Evolutionary conservation across 495 filamentous ascomycete species (phyloP).

Genomic region (Hypoxylon trugodes): DNA sequence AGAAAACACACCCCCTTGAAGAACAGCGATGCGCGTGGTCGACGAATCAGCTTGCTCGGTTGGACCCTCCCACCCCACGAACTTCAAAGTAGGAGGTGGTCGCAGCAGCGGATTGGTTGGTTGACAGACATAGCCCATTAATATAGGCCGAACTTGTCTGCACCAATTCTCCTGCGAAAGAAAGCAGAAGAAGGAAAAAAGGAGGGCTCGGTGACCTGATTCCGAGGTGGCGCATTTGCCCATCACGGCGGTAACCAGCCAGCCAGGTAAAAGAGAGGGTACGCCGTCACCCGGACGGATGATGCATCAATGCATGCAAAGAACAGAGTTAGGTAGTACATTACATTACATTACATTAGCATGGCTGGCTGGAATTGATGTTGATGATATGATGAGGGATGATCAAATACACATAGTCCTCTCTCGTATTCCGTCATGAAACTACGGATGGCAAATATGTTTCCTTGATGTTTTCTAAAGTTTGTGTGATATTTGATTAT

Average conservation of each 20-base stretch:
- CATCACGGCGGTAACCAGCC: slow-evolving; percentile 9
- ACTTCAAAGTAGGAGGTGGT: slow-evolving; percentile 9
- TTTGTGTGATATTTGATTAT: neutral
- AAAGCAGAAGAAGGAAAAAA: no score
- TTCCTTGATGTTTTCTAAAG: neutral
- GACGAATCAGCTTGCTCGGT: slow-evolving; percentile 21
- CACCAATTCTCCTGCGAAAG: slow-evolving; percentile 8
- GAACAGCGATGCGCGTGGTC: slow-evolving; percentile 14
- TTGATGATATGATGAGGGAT: slow-evolving; percentile 6
- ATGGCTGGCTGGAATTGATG: no score
- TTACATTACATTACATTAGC: neutral
- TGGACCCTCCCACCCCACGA: slow-evolving; percentile 12
- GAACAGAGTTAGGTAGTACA: slow-evolving; percentile 8
- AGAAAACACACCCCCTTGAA: neutral
- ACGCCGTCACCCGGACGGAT: slow-evolving; percentile 1
- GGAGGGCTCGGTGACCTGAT: slow-evolving; percentile 32
- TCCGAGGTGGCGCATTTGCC: slow-evolving; percentile 31
- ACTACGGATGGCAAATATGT: slow-evolving; percentile 13
- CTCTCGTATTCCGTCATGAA: neutral
- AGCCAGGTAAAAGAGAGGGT: neutral
- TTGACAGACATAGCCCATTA: slow-evolving; percentile 11
- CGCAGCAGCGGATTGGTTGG: slow-evolving; percentile 24
- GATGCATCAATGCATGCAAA: neutral
- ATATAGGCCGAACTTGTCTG: slow-evolving; percentile 6
- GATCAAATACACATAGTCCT: neutral